Evolutionary conservation across 2,329 filamentous ascomycete genomes (phyloP), one percentile per base, ranked within the genome.

Genomic region (Orbilia quercus): DNA sequence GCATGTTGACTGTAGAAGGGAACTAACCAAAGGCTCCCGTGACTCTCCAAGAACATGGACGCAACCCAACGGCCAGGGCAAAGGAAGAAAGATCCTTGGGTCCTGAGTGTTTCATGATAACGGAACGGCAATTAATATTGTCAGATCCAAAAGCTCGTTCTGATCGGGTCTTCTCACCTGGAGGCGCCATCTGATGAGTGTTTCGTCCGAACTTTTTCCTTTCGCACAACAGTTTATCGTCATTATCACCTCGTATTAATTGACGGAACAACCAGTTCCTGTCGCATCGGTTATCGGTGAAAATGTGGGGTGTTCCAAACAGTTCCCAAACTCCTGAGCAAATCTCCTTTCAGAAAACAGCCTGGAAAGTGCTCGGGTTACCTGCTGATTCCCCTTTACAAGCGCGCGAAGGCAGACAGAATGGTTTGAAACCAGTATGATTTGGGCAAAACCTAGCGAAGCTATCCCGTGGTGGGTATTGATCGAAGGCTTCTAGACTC

Each of bases 401-500:
- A 72, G 59, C 67, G 62, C 66, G 57, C 58, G 67, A 73, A 73
- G 69, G 69, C 69, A 73, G 69, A 73, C 55, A 62, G 18, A 57
- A 62, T 47, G 48, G 69, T 73, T 73, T 73, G 69, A 66, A 65
- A 53, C 69, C 69, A 73, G 60, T 60, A 60, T 73, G 47, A 60
- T 60, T 73, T 62, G 60, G 69, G 69, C 60, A 73, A 73, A 73
- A 60, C 60, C 60, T 73, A 73, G 69, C 69, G 69, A 73, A 66
- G 54, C 69, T 73, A 73, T 73, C 51, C 69, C 69, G 69, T 63
- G 54, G 69, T 73, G 60, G 69, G 69, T 66, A 66, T 60, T 62
- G 60, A 73, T 73, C 69, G 60, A 73, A 73, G 45, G 69, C 69
- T 73, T 73, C 69, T 73, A 73, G 69, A 66, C 69, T 57, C 54